Conservation (phyloP, 176 grass and related monocot species). For the Aegilops sharonensis region DNA sequence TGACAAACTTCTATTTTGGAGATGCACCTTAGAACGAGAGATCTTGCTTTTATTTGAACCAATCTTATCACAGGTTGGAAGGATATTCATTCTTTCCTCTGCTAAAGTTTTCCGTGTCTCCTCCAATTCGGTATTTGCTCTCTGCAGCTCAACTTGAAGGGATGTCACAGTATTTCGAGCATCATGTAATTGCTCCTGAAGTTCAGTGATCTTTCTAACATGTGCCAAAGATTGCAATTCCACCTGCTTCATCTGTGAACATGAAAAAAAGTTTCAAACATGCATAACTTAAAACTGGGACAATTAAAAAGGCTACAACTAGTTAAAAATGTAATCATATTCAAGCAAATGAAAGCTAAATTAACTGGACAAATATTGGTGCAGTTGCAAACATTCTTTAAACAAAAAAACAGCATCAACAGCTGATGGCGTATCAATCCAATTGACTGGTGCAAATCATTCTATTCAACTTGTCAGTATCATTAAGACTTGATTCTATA, state of each 20-base stretch:
- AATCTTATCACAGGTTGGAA: conserved; percentile 21
- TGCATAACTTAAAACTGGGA: conserved; percentile 25
- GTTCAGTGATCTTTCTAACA: conserved; percentile 69
- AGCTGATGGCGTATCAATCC: not conserved
- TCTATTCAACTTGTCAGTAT: not conserved
- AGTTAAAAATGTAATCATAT: not conserved
- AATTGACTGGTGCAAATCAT: not conserved
- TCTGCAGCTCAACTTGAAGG: conserved; percentile 59
- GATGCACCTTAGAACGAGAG: conserved; percentile 24
- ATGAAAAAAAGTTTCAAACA: conserved; percentile 23
- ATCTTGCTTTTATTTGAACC: conserved; percentile 25
- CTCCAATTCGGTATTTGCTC: conserved; percentile 52
- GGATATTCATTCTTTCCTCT: conserved; percentile 29
- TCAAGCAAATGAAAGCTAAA: not conserved
- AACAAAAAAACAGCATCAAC: not conserved
- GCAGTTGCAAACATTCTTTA: not conserved
- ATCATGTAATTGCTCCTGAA: conserved; percentile 60
- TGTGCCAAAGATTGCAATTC: conserved; percentile 49
- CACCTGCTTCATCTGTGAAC: conserved; percentile 66
- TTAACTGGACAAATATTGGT: conserved; percentile 6
- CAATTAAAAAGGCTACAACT: not conserved
- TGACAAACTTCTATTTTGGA: conserved; percentile 8
- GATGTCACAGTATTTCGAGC: conserved; percentile 43
- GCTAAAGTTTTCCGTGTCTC: conserved; percentile 45
- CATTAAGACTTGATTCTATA: not conserved